Conservation (phyloP, 2,329 filamentous ascomycete genomes). For the Pyrenochaeta sp. region DNA sequence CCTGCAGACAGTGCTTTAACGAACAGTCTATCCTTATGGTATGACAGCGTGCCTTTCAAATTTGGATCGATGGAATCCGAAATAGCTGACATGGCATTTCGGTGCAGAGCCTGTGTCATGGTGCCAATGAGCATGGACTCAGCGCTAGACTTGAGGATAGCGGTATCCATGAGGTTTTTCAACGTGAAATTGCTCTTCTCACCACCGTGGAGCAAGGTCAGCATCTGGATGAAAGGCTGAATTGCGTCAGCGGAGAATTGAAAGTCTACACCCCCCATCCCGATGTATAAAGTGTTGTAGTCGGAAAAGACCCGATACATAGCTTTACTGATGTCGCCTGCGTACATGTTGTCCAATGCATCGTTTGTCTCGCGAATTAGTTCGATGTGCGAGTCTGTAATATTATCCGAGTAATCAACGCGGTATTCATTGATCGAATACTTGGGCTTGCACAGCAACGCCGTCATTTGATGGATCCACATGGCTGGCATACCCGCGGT, state of each 20-base stretch:
- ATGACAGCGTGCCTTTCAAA: background rate
- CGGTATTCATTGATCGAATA: slow-evolving; percentile 4
- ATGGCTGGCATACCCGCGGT: background rate
- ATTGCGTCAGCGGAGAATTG: background rate
- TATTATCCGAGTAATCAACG: background rate
- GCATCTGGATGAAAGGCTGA: slow-evolving; percentile 3
- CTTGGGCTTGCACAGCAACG: slow-evolving; percentile 1
- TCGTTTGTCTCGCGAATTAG: background rate
- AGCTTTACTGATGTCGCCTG: slow-evolving; percentile 4
- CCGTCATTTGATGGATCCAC: slow-evolving; percentile 1
- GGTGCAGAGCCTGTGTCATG: background rate
- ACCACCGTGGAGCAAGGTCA: background rate
- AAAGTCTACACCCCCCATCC: slow-evolving; percentile 4
- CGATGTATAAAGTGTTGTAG: background rate
- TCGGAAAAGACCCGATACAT: background rate
- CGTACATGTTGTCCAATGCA: background rate
- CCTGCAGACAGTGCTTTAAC: background rate
- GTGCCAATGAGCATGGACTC: background rate
- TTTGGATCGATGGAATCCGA: background rate
- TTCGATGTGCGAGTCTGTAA: background rate
- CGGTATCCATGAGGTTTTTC: slow-evolving; percentile 1
- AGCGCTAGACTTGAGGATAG: background rate
- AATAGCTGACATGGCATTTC: slow-evolving; percentile 1
- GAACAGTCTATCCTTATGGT: background rate
- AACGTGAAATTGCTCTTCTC: slow-evolving; percentile 2